Conservation (phyloP, 2,329 filamentous ascomycete genomes). For the Bipolaris victoriae region DNA sequence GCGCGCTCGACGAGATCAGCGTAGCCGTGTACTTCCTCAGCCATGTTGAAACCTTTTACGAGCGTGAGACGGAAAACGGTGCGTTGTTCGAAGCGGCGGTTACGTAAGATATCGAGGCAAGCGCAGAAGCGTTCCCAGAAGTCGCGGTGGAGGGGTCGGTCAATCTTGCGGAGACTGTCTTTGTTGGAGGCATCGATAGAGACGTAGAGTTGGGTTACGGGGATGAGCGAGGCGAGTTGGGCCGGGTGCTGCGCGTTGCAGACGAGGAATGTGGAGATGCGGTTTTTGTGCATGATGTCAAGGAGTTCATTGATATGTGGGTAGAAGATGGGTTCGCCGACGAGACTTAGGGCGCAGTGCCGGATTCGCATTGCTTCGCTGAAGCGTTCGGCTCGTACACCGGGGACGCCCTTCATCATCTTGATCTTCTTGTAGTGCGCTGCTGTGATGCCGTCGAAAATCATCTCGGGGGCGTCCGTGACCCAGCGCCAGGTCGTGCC, state of each 20-base stretch:
- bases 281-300: constrained; percentile 79
- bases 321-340: constrained; percentile 99
- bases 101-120: constrained; percentile 86
- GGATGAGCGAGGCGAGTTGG: constrained; percentile 79
- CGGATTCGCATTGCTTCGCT: constrained; percentile 90
- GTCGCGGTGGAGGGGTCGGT: constrained; percentile 89
- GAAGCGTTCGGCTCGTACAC: constrained; percentile 89
- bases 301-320: constrained; percentile 95
- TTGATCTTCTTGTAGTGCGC: constrained; percentile 98
- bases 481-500: constrained; percentile 97
- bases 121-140: constrained; percentile 96
- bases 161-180: constrained; percentile 85
- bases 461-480: constrained; percentile 86
- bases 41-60: constrained; percentile 97
- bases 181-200: constrained; percentile 93
- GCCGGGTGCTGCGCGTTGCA: constrained; percentile 98
- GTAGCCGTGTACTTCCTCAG: constrained; percentile 90
- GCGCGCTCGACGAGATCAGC: constrained; percentile 85
- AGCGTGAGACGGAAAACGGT: constrained; percentile 95
- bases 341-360: constrained; percentile 89
- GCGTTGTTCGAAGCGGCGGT: constrained; percentile 81
- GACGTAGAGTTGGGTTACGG: constrained; percentile 94
- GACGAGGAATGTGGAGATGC: constrained; percentile 92
- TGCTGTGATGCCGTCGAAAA: constrained; percentile 88
- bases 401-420: constrained; percentile 92